phyloP scores from a whole-genome alignment of 139 green algal species.

The Micromonas commoda region DNA sequence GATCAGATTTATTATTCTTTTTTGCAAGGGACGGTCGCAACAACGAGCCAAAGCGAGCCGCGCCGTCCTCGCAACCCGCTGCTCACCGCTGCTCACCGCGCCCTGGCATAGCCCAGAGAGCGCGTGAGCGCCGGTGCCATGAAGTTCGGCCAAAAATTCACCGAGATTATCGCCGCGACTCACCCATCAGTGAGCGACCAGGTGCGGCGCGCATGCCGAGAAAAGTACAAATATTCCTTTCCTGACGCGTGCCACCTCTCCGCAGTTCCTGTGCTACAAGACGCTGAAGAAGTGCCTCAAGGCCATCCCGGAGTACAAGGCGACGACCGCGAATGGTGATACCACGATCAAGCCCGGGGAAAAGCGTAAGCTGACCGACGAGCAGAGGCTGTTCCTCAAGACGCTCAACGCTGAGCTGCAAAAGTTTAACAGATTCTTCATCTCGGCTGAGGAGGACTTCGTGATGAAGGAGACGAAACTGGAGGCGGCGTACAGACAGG shows the following conservation, averaged over 20 bases:
- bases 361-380: not conserved
- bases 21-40: too few species aligned
- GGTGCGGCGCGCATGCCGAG: too few species aligned
- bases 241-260: too few species aligned
- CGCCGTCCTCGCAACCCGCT: too few species aligned
- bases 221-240: not conserved
- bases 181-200: too few species aligned
- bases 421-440: slow-evolving; percentile 41
- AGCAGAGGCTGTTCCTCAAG: slow-evolving; percentile 1
- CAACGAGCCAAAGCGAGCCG: too few species aligned
- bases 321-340: not conserved
- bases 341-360: not conserved
- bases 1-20: too few species aligned
- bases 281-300: slow-evolving; percentile 30
- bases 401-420: slow-evolving; percentile 22
- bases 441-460: slow-evolving; percentile 36
- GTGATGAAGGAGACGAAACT: slow-evolving; percentile 29
- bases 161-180: too few species aligned
- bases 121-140: too few species aligned
- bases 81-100: too few species aligned
- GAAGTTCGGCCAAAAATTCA: too few species aligned
- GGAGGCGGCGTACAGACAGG: not conserved
- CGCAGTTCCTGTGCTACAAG: slow-evolving; percentile 29
- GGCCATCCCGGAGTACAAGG: not conserved
- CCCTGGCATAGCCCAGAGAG: too few species aligned